Conservation (phyloP, 306 rosid genomes). For the Malus asiatica region DNA sequence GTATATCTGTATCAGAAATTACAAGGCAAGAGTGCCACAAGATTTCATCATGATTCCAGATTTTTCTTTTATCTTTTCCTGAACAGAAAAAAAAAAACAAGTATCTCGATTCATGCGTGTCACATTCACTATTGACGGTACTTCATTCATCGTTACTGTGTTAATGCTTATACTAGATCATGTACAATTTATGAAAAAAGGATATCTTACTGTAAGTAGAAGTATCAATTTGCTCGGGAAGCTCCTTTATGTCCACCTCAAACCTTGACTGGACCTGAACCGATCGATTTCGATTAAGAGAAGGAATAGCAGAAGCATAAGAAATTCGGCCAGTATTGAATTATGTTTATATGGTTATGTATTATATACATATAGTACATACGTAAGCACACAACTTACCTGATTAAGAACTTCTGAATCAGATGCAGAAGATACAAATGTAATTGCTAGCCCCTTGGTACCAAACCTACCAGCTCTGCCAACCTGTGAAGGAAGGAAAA, state of each 20-base stretch:
- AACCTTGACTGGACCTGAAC: constrained; percentile 73
- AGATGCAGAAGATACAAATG: constrained; percentile 64
- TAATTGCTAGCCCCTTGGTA: constrained; percentile 75
- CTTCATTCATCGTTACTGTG: background rate
- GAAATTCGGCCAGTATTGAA: background rate
- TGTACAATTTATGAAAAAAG: background rate
- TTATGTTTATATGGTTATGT: too few relatives aligned
- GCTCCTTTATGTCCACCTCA: constrained; percentile 77
- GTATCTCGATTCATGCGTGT: background rate
- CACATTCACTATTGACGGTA: background rate
- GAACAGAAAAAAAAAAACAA: background rate
- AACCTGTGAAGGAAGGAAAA: constrained; percentile 30
- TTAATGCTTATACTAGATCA: background rate
- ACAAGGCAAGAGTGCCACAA: too few relatives aligned
- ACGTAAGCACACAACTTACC: constrained; percentile 12
- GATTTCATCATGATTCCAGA: background rate
- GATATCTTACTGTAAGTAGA: constrained; percentile 57
- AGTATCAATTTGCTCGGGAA: constrained; percentile 77
- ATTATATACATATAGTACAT: background rate
- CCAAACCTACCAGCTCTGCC: constrained; percentile 85
- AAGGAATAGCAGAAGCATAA: background rate
- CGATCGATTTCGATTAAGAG: background rate
- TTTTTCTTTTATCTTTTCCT: too few relatives aligned
- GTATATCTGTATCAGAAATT: background rate
- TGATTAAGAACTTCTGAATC: constrained; percentile 71